Base-by-base conservation (phyloP, 2,329 filamentous ascomycete species). In the Dothideomycetes sp. region DNA sequence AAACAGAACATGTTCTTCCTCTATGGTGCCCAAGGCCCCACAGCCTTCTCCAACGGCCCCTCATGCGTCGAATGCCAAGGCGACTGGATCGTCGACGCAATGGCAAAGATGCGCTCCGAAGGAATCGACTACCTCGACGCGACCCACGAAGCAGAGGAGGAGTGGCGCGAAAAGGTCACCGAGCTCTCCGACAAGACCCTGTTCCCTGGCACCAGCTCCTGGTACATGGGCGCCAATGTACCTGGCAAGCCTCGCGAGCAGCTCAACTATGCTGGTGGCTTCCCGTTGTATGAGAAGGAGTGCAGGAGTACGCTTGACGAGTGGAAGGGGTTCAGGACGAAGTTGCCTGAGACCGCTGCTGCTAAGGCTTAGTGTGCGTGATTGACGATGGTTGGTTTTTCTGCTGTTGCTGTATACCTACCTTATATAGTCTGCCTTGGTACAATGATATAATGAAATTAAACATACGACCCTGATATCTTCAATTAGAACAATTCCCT, bases 141-240 rank as follows among this genome's bases (percentile, higher is more conserved):
- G 1, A 64, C 58, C 4, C 54, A 52, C 32, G 58, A 65, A 37
- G 59, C 59, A 4, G 64, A 67, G 45, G 58, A 63, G 41, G 49
- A 57, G 19, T 69, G 65, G 65, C 48, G 49, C 18, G 45, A 56
- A 53, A 27, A 48, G 50, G 57, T 68, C 33, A 59, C 58, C 18
- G 53, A 63, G 49, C 32, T 65, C 15, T 59, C 56, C 16, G 59
- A 63, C 27, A 57, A 59, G 49, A 65, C 62, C 3, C 45, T 67
- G 16, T 60, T 65, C 46, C 61, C 62, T 5, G 53, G 54, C 18
- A 60, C 60, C 0, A 57, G 61, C 18, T 57, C 53, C 5, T 65
- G 62, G 64, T 68, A 68, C 37, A 63, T 61, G 60, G 59, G 59
- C 5, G 61, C 60, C 10, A 69, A 68, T 33, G 55, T 69, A 8